These are phyloP conservation scores for Metroxylon sagu DNA, from an alignment of 176 grass and related monocot species.

Conservation along the genomic window DNA sequence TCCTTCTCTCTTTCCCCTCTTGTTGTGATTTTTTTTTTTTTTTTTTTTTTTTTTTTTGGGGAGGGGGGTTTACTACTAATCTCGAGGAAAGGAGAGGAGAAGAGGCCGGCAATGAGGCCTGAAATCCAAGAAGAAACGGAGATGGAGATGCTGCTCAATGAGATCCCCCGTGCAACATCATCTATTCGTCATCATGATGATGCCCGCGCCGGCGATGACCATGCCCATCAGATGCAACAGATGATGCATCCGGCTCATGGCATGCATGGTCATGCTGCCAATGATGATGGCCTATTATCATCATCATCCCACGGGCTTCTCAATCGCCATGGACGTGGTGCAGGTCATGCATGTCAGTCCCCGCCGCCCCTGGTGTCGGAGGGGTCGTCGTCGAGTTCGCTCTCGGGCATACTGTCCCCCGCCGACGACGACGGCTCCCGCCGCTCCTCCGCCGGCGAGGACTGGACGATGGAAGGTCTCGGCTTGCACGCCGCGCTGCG, in stretches of 20 bases:
- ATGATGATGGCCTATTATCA: no score
- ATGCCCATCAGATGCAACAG: no score
- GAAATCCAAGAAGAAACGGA: conserved; percentile 43
- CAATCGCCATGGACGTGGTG: conserved; percentile 22
- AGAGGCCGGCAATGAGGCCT: neutral
- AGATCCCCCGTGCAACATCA: conserved; percentile 42
- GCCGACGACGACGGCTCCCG: no score
- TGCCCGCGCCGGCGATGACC: conserved; percentile 12
- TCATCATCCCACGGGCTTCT: conserved; percentile 3
- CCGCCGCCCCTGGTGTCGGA: conserved; percentile 16
- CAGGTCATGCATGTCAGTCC: conserved; percentile 11
- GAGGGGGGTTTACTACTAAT: neutral
- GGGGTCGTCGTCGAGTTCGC: conserved; percentile 1
- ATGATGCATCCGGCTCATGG: no score
- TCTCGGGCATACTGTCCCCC: neutral
- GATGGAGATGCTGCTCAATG: conserved; percentile 55
- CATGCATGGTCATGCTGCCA: no score
- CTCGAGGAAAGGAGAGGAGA: neutral
- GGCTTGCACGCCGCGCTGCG: conserved; percentile 6
- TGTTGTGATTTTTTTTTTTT: conserved; percentile 13
- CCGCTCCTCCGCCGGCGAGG: no score
- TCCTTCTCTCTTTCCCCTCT: conserved; percentile 5
- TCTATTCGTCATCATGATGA: conserved; percentile 28
- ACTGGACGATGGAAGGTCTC: conserved; percentile 8
- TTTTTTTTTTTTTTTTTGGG: neutral